phyloP scores from a whole-genome alignment of 148 eudicot species.

The Drosera capensis region DNA sequence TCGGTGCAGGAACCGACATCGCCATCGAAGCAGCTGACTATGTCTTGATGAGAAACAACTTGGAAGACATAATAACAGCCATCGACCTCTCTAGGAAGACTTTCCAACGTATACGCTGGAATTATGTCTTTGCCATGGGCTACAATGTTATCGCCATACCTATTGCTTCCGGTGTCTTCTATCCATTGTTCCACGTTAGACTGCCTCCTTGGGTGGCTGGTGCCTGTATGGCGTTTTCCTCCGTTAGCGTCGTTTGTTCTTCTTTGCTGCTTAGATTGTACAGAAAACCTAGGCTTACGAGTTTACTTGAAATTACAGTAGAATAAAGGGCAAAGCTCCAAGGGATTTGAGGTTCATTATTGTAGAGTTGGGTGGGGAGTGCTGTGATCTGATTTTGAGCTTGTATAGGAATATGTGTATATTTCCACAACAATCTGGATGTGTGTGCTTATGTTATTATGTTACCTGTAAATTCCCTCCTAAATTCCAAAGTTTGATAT shows the following conservation, averaged over 20 bases:
- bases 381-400: too few species aligned
- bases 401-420: too few species aligned
- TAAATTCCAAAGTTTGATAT: too few species aligned
- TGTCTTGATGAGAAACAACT: slow-evolving; percentile 75
- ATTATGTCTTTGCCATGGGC: slow-evolving; percentile 86
- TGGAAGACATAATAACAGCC: slow-evolving; percentile 94
- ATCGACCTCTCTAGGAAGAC: slow-evolving; percentile 93
- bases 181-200: slow-evolving; percentile 43
- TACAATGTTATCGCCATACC: slow-evolving; percentile 83
- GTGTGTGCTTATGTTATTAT: too few species aligned
- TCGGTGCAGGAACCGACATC: slow-evolving; percentile 93
- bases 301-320: slow-evolving; percentile 72
- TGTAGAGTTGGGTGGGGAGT: too few species aligned
- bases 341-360: too few species aligned
- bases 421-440: too few species aligned
- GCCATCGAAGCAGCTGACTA: slow-evolving; percentile 97
- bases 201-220: slow-evolving; percentile 98
- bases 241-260: slow-evolving; percentile 91
- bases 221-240: slow-evolving; percentile 95
- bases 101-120: slow-evolving; percentile 54
- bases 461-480: too few species aligned
- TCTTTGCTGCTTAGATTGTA: slow-evolving; percentile 81
- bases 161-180: slow-evolving; percentile 75
- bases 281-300: slow-evolving; percentile 76
- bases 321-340: too few species aligned